A percentile compares a stretch with the other conserved stretches of the same genome.
phyloP scores from a whole-genome alignment of 202 grass and related monocot genomes.

The Schoenoplectus tabernaemontani region DNA sequence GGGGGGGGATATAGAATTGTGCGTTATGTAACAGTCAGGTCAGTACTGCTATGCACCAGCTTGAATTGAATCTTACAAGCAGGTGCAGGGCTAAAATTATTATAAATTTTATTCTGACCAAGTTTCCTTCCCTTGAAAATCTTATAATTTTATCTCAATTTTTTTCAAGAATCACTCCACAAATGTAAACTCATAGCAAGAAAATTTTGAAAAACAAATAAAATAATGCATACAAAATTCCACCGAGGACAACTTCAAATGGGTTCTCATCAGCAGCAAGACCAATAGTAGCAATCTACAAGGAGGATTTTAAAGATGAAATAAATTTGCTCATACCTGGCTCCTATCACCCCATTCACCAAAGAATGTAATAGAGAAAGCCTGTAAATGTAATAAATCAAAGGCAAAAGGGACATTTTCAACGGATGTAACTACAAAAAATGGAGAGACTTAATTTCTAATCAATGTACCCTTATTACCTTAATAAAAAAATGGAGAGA shows the following conservation, averaged over 20 bases:
- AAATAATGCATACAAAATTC: conserved; percentile 48
- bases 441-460: neutral
- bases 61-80: neutral
- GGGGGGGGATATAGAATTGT: neutral
- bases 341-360: conserved; percentile 99
- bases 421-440: neutral
- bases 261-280: conserved; percentile 86
- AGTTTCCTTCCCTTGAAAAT: neutral
- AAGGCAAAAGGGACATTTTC: neutral
- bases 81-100: neutral
- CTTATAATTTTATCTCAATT: neutral
- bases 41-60: neutral
- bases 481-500: conserved; percentile 99
- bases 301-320: neutral
- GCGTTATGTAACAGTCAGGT: neutral
- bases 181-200: neutral
- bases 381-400: conserved; percentile 30
- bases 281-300: conserved; percentile 88
- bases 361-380: conserved; percentile 97
- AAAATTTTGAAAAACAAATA: neutral
- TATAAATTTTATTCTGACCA: neutral
- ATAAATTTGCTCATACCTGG: conserved; percentile 40
- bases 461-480: conserved; percentile 32
- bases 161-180: neutral
- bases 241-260: conserved; percentile 81